A percentile compares a stretch with the other conserved stretches of the same genome.
These are phyloP conservation scores for Sporisorium iseilematis-ciliati DNA, from an alignment of 1,284 basidiomycete genomes.

Conservation along the genomic window DNA sequence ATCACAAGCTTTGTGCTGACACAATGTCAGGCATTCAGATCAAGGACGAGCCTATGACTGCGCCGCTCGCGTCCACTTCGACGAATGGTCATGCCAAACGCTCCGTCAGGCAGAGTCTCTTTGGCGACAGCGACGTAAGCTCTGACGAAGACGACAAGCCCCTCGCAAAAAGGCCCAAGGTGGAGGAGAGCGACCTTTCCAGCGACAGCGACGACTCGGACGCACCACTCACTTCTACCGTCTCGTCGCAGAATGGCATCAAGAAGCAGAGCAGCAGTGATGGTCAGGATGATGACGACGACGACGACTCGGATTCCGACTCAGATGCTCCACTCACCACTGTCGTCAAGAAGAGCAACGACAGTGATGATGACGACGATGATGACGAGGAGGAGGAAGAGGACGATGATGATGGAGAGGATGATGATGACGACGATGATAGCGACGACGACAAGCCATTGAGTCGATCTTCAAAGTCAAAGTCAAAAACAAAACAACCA, in stretches of 20 bases:
- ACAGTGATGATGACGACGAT: slow-evolving; percentile 32
- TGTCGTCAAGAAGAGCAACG: slow-evolving; percentile 45
- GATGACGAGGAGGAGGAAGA: slow-evolving; percentile 45
- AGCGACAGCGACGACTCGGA: slow-evolving; percentile 51
- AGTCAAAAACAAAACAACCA: slow-evolving; percentile 39
- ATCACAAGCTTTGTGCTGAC: neutral
- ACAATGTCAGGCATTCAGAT: slow-evolving; percentile 30
- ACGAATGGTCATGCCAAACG: slow-evolving; percentile 41
- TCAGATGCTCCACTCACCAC: slow-evolving; percentile 55
- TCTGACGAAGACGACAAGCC: slow-evolving; percentile 52
- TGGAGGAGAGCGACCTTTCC: slow-evolving; percentile 24
- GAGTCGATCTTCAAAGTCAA: slow-evolving; percentile 22
- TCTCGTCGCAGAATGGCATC: slow-evolving; percentile 39
- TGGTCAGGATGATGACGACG: slow-evolving; percentile 20
- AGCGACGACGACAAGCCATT: slow-evolving; percentile 73
- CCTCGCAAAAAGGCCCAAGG: slow-evolving; percentile 40
- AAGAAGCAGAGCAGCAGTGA: slow-evolving; percentile 34
- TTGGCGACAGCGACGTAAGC: slow-evolving; percentile 33
- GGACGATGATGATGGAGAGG: slow-evolving; percentile 49
- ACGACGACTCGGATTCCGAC: slow-evolving; percentile 43
- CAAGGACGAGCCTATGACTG: slow-evolving; percentile 51
- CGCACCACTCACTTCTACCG: slow-evolving; percentile 43
- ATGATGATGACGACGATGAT: slow-evolving; percentile 55
- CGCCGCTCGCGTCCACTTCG: slow-evolving; percentile 22
- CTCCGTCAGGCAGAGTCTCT: slow-evolving; percentile 30